These are phyloP conservation scores for Cryptococcus wingfieldii DNA, from an alignment of 1,284 basidiomycete species.

Conservation along the genomic window DNA sequence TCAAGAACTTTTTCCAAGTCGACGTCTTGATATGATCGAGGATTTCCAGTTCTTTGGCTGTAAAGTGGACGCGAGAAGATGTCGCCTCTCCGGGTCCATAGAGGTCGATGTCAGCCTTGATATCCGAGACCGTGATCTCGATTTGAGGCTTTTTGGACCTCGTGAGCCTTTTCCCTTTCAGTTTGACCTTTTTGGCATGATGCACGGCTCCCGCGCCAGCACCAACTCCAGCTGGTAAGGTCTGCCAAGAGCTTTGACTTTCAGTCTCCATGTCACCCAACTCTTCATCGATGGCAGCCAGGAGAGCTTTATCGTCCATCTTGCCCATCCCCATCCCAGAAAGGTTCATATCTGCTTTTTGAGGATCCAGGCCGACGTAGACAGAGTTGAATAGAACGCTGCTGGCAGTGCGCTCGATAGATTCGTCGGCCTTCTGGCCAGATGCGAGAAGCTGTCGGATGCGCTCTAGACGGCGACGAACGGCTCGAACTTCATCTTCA, in stretches of 20 bases:
- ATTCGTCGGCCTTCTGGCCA: slow-evolving; percentile 80
- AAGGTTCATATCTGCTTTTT: slow-evolving; percentile 50
- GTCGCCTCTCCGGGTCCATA: slow-evolving; percentile 56
- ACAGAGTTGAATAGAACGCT: slow-evolving; percentile 79
- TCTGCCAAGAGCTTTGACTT: slow-evolving; percentile 81
- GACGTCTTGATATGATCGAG: slow-evolving; percentile 97
- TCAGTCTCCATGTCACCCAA: slow-evolving; percentile 62
- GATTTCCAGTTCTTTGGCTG: slow-evolving; percentile 73
- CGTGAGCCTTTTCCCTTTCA: slow-evolving; percentile 53
- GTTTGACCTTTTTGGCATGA: slow-evolving; percentile 37
- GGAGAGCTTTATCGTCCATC: slow-evolving; percentile 67
- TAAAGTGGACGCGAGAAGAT: slow-evolving; percentile 63
- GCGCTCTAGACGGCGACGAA: slow-evolving; percentile 78
- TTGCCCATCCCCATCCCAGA: slow-evolving; percentile 50
- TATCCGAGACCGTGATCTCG: slow-evolving; percentile 69
- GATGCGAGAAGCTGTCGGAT: slow-evolving; percentile 90
- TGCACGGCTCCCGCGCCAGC: slow-evolving; percentile 44
- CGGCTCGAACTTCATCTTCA: slow-evolving; percentile 80
- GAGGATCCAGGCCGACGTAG: slow-evolving; percentile 67
- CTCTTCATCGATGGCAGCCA: slow-evolving; percentile 88
- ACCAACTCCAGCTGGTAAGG: slow-evolving; percentile 52
- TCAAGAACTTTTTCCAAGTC: slow-evolving; percentile 96
- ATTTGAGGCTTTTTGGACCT: slow-evolving; percentile 75
- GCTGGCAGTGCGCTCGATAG: slow-evolving; percentile 69
- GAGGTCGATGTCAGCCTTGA: slow-evolving; percentile 64